Evolutionary conservation across 805 yeast species (phyloP).

Genomic region (Zygosaccharomyces pseudorouxii): DNA sequence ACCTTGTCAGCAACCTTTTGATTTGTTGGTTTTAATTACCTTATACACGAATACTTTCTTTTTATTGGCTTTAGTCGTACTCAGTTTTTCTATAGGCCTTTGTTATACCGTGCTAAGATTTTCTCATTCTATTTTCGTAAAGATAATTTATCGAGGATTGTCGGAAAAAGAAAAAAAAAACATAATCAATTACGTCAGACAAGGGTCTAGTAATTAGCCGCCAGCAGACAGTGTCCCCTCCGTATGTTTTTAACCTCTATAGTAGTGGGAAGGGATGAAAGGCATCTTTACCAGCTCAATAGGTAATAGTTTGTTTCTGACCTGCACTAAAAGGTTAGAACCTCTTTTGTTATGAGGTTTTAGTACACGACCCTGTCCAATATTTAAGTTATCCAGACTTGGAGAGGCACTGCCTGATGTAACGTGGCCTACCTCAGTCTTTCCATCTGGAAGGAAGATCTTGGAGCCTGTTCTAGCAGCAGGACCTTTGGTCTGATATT

Average conservation of each 20-base stretch:
- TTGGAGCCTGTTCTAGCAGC: conserved; percentile 83
- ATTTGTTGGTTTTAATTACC: too few species aligned
- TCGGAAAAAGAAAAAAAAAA: too few species aligned
- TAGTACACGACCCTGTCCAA: conserved; percentile 86
- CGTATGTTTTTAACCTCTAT: conserved; percentile 36
- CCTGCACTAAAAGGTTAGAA: conserved; percentile 63
- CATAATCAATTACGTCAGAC: neutral
- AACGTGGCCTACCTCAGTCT: conserved; percentile 48
- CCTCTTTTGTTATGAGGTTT: conserved; percentile 71
- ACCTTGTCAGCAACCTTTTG: too few species aligned
- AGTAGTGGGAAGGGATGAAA: conserved; percentile 70
- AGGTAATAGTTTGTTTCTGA: conserved; percentile 77
- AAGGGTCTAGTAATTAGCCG: neutral
- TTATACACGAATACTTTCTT: too few species aligned
- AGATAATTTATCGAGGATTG: too few species aligned
- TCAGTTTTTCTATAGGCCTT: too few species aligned
- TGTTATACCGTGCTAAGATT: too few species aligned
- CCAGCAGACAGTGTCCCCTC: neutral
- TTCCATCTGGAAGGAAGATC: conserved; percentile 53
- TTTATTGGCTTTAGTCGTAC: too few species aligned
- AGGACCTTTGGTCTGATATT: conserved; percentile 65
- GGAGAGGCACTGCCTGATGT: conserved; percentile 66
- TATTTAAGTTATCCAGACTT: conserved; percentile 65
- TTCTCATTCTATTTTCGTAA: too few species aligned
- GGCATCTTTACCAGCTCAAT: conserved; percentile 82